Evolutionary conservation across 2,329 filamentous ascomycete species (phyloP), one percentile per base, ranked within the genome.

Genomic region (Aspergillus tamarii): DNA sequence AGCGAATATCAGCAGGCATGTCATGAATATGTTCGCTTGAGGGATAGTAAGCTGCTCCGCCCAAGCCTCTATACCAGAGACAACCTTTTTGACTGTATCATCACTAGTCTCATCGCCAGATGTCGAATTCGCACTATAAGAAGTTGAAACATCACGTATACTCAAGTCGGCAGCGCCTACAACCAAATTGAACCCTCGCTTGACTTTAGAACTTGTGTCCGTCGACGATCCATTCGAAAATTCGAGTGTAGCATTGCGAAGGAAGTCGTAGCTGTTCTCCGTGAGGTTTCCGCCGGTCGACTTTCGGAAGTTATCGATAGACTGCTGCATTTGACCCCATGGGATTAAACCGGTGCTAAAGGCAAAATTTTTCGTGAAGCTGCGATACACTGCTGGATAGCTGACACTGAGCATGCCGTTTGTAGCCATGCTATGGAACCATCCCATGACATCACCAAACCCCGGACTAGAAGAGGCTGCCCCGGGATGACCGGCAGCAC

Each of bases 391-490:
- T 41, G 88, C 84, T 4, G 95, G 95, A 70, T 97, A 93, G 71
- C 89, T 87, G 71, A 96, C 94, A 64, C 92, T 96, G 76, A 97
- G 85, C 95, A 98, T 98, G 68, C 95, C 94, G 78, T 95, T 97
- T 83, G 95, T 91, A 32, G 95, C 93, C 84, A 98, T 91, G 57
- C 91, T 90, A 79, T 98, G 94, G 78, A 98, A 97, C 87, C 92
- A 96, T 66, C 90, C 89, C 69, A 97, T 86, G 55, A 96, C 89
- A 73, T 97, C 92, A 52, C 85, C 85, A 76, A 98, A 97, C 59
- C 90, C 92, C 30, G 95, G 95, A 70, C 92, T 95, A 46, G 89
- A 83, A 12, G 90, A 85, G 2, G 88, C 84, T 14, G 84, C 83
- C 16, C 89, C 91, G 12, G 85, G 81, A 23, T 85, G 84, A 21